Evolutionary conservation across 1,284 basidiomycete species (phyloP).

Genomic region (Marasmius tenuissimus): DNA sequence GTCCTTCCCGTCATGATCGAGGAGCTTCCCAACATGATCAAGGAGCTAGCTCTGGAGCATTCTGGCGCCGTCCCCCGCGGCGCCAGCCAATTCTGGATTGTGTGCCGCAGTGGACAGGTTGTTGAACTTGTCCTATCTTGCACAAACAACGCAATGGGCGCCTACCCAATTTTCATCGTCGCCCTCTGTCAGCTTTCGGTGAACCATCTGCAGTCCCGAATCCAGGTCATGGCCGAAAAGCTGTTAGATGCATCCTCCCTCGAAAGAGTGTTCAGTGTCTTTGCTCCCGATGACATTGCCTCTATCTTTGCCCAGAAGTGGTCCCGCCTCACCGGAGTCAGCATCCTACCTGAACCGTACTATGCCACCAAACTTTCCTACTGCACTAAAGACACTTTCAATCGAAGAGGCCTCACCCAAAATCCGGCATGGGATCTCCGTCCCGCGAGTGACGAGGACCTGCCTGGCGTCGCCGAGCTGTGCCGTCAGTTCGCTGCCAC

Average conservation of each 20-base stretch:
- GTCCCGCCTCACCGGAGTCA: conserved; percentile 42
- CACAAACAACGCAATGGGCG: conserved; percentile 50
- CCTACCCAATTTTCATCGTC: conserved; percentile 59
- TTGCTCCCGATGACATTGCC: conserved; percentile 53
- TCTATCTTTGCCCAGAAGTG: conserved; percentile 47
- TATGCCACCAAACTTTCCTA: conserved; percentile 62
- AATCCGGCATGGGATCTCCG: background rate
- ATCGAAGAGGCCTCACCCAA: background rate
- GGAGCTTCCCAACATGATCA: conserved; percentile 7
- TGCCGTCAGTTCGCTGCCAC: conserved; percentile 57
- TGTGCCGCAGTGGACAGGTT: conserved; percentile 29
- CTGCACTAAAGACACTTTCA: conserved; percentile 49
- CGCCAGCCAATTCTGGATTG: conserved; percentile 49
- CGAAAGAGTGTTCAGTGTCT: conserved; percentile 64
- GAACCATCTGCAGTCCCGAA: conserved; percentile 31
- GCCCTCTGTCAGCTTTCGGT: conserved; percentile 37
- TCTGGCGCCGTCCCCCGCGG: conserved; percentile 5
- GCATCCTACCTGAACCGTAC: conserved; percentile 42
- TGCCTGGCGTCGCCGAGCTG: conserved; percentile 40
- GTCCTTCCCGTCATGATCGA: too few relatives aligned
- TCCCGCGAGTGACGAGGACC: conserved; percentile 23
- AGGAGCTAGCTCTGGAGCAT: background rate
- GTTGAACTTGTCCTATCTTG: conserved; percentile 61
- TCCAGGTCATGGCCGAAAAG: conserved; percentile 32
- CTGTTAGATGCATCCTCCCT: conserved; percentile 28